phyloP scores from a whole-genome alignment of 768 basidiomycete species.

The Cyclocybe cylindracea region DNA sequence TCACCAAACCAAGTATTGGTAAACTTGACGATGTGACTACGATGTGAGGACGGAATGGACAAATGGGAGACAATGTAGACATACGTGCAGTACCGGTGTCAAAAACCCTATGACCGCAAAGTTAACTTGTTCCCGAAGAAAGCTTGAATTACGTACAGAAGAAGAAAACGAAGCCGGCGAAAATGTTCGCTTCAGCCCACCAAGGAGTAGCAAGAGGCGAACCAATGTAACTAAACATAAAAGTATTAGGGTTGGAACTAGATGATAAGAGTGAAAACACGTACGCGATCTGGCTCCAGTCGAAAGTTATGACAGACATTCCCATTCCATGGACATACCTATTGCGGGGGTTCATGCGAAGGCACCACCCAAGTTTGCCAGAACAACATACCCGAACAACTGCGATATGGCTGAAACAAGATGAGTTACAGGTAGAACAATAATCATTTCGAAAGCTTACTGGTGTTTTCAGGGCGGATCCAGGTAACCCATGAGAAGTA shows the following conservation, averaged over 20 bases:
- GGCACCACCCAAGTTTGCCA: not conserved
- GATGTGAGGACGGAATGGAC: not conserved
- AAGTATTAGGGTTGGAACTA: not conserved
- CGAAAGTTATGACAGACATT: conserved; percentile 49
- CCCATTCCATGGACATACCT: conserved; percentile 50
- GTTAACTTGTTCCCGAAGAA: not conserved
- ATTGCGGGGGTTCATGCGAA: not conserved
- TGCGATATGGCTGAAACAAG: conserved; percentile 39
- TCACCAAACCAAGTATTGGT: conserved; percentile 60
- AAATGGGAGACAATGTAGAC: conserved; percentile 13
- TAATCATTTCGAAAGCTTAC: conserved; percentile 27
- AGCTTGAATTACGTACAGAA: conserved; percentile 44
- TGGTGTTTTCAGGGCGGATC: conserved; percentile 49
- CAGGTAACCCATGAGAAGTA: conserved; percentile 64
- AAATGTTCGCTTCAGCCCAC: conserved; percentile 76
- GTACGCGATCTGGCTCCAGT: conserved; percentile 64
- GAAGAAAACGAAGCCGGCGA: conserved; percentile 60
- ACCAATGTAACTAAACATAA: conserved; percentile 38
- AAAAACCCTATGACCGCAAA: conserved; percentile 44
- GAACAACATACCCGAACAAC: conserved; percentile 43
- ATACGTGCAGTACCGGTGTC: conserved; percentile 54
- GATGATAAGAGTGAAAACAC: conserved; percentile 7
- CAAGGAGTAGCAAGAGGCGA: conserved; percentile 56
- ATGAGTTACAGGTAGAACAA: conserved; percentile 2
- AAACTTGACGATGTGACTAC: conserved; percentile 33